Conservation (phyloP, 2,329 filamentous ascomycete species). For the Aspergillus udagawae region DNA sequence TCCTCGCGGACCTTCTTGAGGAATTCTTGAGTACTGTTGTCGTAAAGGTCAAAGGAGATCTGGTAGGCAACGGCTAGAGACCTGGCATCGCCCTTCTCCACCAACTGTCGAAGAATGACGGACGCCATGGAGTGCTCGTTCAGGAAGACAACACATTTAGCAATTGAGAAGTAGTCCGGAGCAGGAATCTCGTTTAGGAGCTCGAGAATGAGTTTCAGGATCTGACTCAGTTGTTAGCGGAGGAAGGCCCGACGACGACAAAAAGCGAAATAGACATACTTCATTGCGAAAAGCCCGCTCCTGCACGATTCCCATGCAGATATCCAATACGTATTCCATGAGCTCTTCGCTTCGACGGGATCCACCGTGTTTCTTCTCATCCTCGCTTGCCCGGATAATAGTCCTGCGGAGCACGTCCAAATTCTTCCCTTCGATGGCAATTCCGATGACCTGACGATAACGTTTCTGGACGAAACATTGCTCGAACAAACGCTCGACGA, state of each 20-base stretch:
- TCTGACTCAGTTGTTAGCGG: conserved; percentile 46
- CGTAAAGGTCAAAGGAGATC: conserved; percentile 95
- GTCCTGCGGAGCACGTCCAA: conserved; percentile 80
- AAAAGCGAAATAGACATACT: conserved; percentile 35
- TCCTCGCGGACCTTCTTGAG: conserved; percentile 81
- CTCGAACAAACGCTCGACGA: conserved; percentile 88
- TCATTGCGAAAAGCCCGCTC: conserved; percentile 79
- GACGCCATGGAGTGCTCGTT: conserved; percentile 89
- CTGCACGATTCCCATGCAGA: conserved; percentile 97
- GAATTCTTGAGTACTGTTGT: conserved; percentile 98
- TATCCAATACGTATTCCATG: conserved; percentile 92
- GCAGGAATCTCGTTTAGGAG: conserved; percentile 89
- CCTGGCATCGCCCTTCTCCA: conserved; percentile 71
- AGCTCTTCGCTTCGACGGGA: conserved; percentile 73
- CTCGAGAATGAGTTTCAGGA: conserved; percentile 86
- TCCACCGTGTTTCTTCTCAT: conserved; percentile 66
- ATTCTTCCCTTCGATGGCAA: conserved; percentile 91
- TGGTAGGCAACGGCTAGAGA: conserved; percentile 89
- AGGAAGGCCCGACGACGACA: background rate
- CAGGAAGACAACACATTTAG: conserved; percentile 94
- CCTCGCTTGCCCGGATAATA: conserved; percentile 83
- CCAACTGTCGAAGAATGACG: conserved; percentile 74
- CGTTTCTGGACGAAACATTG: conserved; percentile 79
- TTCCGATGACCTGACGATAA: conserved; percentile 94
- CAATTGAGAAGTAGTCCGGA: conserved; percentile 96